phyloP scores from a whole-genome alignment of 345 rosid species.

The Gossypium mustelinum region DNA sequence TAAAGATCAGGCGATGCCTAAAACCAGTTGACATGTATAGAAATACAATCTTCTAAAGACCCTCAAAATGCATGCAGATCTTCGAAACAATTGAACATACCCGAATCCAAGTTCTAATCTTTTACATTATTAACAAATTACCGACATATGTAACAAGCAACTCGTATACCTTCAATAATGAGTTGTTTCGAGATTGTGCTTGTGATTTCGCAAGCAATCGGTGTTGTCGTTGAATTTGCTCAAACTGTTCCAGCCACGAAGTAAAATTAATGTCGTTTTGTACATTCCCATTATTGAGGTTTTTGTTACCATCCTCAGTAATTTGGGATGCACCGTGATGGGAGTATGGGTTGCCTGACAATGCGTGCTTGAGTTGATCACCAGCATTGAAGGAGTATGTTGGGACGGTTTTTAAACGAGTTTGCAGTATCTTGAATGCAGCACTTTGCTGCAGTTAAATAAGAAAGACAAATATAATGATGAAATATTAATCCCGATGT shows the following conservation, averaged over 20 bases:
- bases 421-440: constrained; percentile 79
- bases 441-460: constrained; percentile 74
- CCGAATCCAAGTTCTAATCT: background rate
- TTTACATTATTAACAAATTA: background rate
- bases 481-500: background rate
- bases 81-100: background rate
- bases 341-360: constrained; percentile 67
- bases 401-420: constrained; percentile 88
- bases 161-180: constrained; percentile 46
- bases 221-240: constrained; percentile 81
- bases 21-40: background rate
- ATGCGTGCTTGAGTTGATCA: constrained; percentile 60
- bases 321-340: constrained; percentile 52
- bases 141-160: background rate
- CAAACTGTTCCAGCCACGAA: constrained; percentile 71
- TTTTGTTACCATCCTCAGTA: constrained; percentile 62
- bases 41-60: background rate
- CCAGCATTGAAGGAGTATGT: constrained; percentile 66
- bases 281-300: constrained; percentile 45
- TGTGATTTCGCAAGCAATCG: constrained; percentile 56
- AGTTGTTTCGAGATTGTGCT: constrained; percentile 40
- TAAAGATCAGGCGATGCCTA: background rate
- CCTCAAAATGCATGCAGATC: background rate
- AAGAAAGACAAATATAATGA: background rate
- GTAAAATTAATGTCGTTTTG: constrained; percentile 76